Evolutionary conservation across 345 rosid species (phyloP), one percentile per base, ranked within the genome.

Genomic region (Xanthoceras sorbifolium): DNA sequence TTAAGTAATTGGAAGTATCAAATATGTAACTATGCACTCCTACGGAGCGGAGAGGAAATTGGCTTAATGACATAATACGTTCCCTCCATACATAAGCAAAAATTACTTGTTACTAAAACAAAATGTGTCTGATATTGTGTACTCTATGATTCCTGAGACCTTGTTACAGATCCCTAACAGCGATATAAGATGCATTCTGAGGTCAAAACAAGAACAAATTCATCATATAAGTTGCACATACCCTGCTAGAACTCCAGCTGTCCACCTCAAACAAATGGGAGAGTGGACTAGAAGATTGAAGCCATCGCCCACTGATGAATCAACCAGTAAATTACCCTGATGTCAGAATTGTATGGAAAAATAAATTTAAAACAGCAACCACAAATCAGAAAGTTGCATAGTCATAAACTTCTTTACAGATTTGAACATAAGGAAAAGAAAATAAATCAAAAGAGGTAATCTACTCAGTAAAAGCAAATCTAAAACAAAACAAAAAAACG

Each of bases 271-370:
- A 85, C 55, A 88, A 79, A 59, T 79, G 92, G 25, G 98, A 84
- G 82, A 84, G 86, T 71, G 93, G 89, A 84, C 83, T 80, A 66
- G 92, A 70, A 82, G 91, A 84, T 75, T 89, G 91, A 65, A 87
- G 67, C 99, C 97, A 92, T 75, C 93, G 94, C 77, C 93, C 97
- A 87, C 99, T 95, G 94, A 89, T 86, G 88, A 87, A 94, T 90
- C 88, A 91, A 90, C 87, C 92, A 91, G 91, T 84, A 94, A 90
- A 90, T 81, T 77, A 91, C 65, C 92, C 92, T 89, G 92, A 92
- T 78, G 94, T 94, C 94, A 91, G 97, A 89, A 82, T 86, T 63
- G 79, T 83, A 79, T 83, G 75, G 82, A 80, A 86, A 67, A 81
- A 84, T 86, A 86, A 82, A 85, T 86, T 85, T 73, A 59, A 86